Base-by-base conservation (phyloP, 495 filamentous ascomycete species). In the Hypoxylon fuscum region DNA sequence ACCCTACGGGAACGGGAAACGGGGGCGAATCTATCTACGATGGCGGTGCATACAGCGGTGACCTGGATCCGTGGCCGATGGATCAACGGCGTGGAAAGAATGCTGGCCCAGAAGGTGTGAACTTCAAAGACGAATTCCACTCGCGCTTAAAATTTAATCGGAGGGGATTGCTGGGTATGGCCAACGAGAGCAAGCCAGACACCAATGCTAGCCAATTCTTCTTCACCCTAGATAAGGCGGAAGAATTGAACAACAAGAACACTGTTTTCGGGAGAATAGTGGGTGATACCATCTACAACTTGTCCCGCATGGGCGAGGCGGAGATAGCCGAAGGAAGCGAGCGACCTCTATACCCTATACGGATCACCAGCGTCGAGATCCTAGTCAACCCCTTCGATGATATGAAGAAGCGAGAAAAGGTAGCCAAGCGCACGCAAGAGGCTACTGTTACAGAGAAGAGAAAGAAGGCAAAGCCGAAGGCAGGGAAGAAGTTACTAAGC, bases 141-240 rank as follows among this genome's bases (percentile, higher is more conserved):
- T 90, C 87, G 63, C 84, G 95, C 7, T 75, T 99, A 43, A 95
- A 93, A 68, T 98, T 92, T 81, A 99, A 96, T 64, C 84, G 95
- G 52, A 84, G 95, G 41, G 95, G 95, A 1, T 75, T 97, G 61
- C 74, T 99, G 58, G 95, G 93, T 9, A 98, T 98, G 94, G 95
- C 96, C 8, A 93, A 93, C 71, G 83, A 84, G 27, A 83, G 89
- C 3, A 71, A 72, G 37, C 89, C 90, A 62, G 85, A 93, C 62
- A 87, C 88, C 23, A 96, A 97, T 75, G 90, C 90, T 37, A 96
- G 91, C 74, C 95, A 99, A 78, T 98, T 98, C 79, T 99, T 99
- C 75, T 84, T 99, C 49, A 97, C 95, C 1, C 79, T 99, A 40
- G 87, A 78, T 44, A 89, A 89, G 48, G 88, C 91, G 48, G 85